Conservation (phyloP, 345 rosid genomes). For the Bretschneidera sinensis region DNA sequence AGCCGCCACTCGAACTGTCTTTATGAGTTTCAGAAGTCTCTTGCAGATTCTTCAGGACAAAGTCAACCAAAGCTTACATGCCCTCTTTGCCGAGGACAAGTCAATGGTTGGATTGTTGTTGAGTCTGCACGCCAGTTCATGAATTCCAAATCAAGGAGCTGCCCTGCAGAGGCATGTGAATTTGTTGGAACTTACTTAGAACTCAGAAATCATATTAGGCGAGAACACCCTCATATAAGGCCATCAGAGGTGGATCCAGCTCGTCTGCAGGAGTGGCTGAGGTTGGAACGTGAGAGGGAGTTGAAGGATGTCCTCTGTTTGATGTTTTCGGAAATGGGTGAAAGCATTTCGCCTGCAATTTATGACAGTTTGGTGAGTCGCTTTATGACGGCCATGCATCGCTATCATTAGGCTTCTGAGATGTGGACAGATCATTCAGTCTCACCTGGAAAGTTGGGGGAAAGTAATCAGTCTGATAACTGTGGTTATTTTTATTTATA, state of each 20-base stretch:
- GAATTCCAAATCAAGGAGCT: conserved; percentile 53
- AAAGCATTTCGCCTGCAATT: too few species aligned
- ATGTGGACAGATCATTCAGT: too few species aligned
- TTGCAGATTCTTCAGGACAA: conserved; percentile 11
- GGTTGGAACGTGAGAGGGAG: conserved; percentile 38
- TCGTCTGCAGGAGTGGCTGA: conserved; percentile 39
- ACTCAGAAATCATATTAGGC: conserved; percentile 55
- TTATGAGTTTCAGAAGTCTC: conserved; percentile 39
- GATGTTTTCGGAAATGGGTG: too few species aligned
- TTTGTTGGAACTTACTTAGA: conserved; percentile 52
- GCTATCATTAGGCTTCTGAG: too few species aligned
- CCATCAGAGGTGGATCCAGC: conserved; percentile 41
- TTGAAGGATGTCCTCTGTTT: conserved; percentile 32
- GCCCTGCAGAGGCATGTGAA: conserved; percentile 39
- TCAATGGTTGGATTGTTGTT: conserved; percentile 38
- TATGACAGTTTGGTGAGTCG: too few species aligned
- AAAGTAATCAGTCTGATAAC: too few species aligned
- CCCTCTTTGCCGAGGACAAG: conserved; percentile 60
- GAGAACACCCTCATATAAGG: conserved; percentile 40
- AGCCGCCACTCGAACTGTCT: conserved; percentile 67
- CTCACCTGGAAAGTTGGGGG: too few species aligned
- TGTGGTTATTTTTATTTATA: too few species aligned
- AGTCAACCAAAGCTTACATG: conserved; percentile 32
- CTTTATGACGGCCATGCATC: too few species aligned
- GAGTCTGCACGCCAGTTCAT: conserved; percentile 44